Base-by-base conservation (phyloP, 169 alveolate species). In the Cystoisospora suis region DNA sequence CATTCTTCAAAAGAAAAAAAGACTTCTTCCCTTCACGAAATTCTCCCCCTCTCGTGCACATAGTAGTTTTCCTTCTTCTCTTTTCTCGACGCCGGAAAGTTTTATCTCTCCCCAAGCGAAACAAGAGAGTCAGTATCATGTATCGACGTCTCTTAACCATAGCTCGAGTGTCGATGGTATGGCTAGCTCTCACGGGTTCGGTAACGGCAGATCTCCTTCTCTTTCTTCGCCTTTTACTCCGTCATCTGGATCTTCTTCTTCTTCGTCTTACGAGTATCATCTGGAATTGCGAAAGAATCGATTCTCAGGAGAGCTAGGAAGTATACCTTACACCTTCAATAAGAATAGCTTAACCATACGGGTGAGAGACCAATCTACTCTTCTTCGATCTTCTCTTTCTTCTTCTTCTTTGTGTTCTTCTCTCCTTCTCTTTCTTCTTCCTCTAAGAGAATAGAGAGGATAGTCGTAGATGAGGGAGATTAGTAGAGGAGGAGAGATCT, bases 281-380 rank as follows among this genome's bases (percentile, higher is more conserved):
- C 93, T 98, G 40, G 99, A 98, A 81, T 93, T 97, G 7, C 95
- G 97, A 92, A 98, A 98, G 93, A 98, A 98, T 94, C 86, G 99
- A 40, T 97, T 95, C 92, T 98, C 98, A 89, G 99, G 99, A 27
- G 96, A 96, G 61, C 90, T 97, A 29, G 99, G 99, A 0, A 94
- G 97, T 89, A 96, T 96, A 4, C 96, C 96, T 23, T 90, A 97
- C 80, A 94, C 95, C 7, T 97, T 97, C 93, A 97, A 97, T 85
- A 80, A 83, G 32, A 90, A 72, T 32, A 94, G 94, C 56, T 93
- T 92, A 59, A 69, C 96, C 32, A 88, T 88, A n/a, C 75, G 81
- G 42, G 92, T 58, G 49, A 20, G 85, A 27, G 0, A n/a, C 40
- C 65, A 23, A 23, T 23, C 65, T 15, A 12, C 23, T 53, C 65